A percentile compares a stretch with the other conserved stretches of the same genome.
Conservation (phyloP, 805 yeast species). For the Starmerella floricola region DNA sequence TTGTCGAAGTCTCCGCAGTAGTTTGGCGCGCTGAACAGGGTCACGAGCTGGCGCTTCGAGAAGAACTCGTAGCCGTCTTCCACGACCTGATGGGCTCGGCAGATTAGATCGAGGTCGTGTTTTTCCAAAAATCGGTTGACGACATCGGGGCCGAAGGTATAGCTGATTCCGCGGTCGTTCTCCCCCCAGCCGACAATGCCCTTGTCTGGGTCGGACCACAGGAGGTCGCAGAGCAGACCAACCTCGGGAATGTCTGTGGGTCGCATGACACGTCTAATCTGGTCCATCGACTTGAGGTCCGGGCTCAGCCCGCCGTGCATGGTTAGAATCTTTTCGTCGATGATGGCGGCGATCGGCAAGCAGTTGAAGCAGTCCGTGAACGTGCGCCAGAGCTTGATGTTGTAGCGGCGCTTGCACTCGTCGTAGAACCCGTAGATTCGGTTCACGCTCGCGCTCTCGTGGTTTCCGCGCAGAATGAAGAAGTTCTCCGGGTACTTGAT, state of each 20-base stretch:
- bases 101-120: conserved; percentile 94
- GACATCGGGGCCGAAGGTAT: conserved; percentile 99
- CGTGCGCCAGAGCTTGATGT: conserved; percentile 96
- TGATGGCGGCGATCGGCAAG: conserved; percentile 94
- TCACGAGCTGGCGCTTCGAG: conserved; percentile 88
- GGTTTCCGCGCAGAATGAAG: conserved; percentile 93
- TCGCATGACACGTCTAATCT: conserved; percentile 96
- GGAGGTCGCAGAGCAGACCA: conserved; percentile 86
- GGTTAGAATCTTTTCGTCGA: conserved; percentile 94
- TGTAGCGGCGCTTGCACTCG: conserved; percentile 93
- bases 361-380: conserved; percentile 98
- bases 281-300: conserved; percentile 95
- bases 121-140: conserved; percentile 91
- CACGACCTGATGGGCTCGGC: conserved; percentile 98
- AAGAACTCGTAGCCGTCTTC: conserved; percentile 98
- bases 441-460: conserved; percentile 96
- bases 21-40: conserved; percentile 92
- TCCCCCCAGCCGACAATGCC: conserved; percentile 98
- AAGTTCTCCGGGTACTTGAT: conserved; percentile 97
- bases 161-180: conserved; percentile 97
- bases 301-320: conserved; percentile 99
- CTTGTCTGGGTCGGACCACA: conserved; percentile 98
- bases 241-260: conserved; percentile 99
- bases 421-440: conserved; percentile 97
- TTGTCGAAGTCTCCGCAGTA: conserved; percentile 98